These are phyloP conservation scores for Xylaria polymorpha DNA, from an alignment of 2,329 filamentous ascomycete genomes.

Conservation along the genomic window DNA sequence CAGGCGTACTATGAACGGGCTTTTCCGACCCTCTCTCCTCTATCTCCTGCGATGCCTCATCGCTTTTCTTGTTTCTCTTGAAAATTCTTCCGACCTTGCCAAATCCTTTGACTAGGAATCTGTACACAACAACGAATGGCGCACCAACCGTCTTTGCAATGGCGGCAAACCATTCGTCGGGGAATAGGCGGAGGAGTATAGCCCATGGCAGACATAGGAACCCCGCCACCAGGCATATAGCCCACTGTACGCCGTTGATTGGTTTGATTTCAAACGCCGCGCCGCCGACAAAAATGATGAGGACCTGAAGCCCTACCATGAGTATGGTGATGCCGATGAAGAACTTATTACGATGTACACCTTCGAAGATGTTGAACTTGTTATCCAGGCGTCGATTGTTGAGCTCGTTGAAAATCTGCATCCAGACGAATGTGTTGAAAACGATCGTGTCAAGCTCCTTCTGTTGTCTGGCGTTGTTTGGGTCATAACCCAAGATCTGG, in stretches of 20 bases:
- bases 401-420: slow-evolving; percentile 78
- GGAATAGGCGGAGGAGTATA: slow-evolving; percentile 61
- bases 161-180: slow-evolving; percentile 56
- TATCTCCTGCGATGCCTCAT: slow-evolving; percentile 3
- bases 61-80: slow-evolving; percentile 32
- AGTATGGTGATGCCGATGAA: slow-evolving; percentile 68
- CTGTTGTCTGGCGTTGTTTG: slow-evolving; percentile 54
- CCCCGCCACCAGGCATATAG: slow-evolving; percentile 62
- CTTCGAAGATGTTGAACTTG: slow-evolving; percentile 70
- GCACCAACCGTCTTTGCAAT: slow-evolving; percentile 47
- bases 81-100: slow-evolving; percentile 41
- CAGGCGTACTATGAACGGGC: not conserved
- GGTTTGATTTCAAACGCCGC: slow-evolving; percentile 63
- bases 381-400: slow-evolving; percentile 73
- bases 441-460: slow-evolving; percentile 68
- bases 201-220: slow-evolving; percentile 63
- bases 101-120: slow-evolving; percentile 38
- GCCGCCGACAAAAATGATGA: slow-evolving; percentile 69
- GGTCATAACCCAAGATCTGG: slow-evolving; percentile 64
- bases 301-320: slow-evolving; percentile 67
- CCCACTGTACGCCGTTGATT: slow-evolving; percentile 65
- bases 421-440: slow-evolving; percentile 78
- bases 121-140: slow-evolving; percentile 49
- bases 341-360: slow-evolving; percentile 66
- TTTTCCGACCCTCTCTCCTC: slow-evolving; percentile 32